A percentile compares a stretch with the other conserved stretches of the same genome.
Conservation (phyloP, 2,329 filamentous ascomycete genomes). For the Amesomyces nigricolor region DNA sequence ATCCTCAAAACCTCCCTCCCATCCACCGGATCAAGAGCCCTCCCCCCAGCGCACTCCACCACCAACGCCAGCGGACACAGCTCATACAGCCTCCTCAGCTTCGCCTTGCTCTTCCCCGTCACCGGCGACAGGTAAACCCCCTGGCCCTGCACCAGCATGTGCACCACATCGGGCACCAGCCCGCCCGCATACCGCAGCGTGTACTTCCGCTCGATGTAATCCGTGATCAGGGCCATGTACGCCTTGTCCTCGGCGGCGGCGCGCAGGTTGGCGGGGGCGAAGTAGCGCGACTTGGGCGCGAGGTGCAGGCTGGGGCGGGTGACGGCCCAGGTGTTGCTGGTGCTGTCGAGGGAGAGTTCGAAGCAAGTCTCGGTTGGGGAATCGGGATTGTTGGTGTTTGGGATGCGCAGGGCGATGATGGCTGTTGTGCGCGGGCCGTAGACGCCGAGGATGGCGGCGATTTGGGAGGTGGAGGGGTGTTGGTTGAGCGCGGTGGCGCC, state of each 20-base stretch:
- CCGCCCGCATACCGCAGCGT: conserved; percentile 57
- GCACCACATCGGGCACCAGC: conserved; percentile 55
- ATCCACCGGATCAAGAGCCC: conserved; percentile 45
- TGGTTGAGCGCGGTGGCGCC: conserved; percentile 41
- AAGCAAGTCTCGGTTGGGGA: conserved; percentile 36
- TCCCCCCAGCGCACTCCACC: conserved; percentile 54
- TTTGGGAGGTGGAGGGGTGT: conserved; percentile 36
- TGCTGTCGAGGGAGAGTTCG: conserved; percentile 42
- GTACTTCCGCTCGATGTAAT: conserved; percentile 49
- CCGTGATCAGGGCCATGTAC: conserved; percentile 46
- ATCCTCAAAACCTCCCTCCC: conserved; percentile 39
- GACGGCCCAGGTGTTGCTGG: conserved; percentile 32
- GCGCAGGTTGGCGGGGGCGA: conserved; percentile 57
- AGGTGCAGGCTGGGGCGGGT: conserved; percentile 39
- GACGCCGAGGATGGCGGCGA: conserved; percentile 48
- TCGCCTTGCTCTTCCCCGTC: conserved; percentile 45
- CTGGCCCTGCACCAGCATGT: conserved; percentile 55
- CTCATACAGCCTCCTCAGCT: conserved; percentile 55
- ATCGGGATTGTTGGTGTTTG: conserved; percentile 30
- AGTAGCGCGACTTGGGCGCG: conserved; percentile 49
- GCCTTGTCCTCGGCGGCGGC: conserved; percentile 45
- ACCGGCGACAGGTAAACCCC: conserved; percentile 57
- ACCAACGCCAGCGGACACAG: conserved; percentile 55
- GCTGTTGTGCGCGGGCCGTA: conserved; percentile 52
- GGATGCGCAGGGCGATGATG: conserved; percentile 36